Conservation (phyloP, 2,329 filamentous ascomycete genomes). For the Amesomyces nigricolor region DNA sequence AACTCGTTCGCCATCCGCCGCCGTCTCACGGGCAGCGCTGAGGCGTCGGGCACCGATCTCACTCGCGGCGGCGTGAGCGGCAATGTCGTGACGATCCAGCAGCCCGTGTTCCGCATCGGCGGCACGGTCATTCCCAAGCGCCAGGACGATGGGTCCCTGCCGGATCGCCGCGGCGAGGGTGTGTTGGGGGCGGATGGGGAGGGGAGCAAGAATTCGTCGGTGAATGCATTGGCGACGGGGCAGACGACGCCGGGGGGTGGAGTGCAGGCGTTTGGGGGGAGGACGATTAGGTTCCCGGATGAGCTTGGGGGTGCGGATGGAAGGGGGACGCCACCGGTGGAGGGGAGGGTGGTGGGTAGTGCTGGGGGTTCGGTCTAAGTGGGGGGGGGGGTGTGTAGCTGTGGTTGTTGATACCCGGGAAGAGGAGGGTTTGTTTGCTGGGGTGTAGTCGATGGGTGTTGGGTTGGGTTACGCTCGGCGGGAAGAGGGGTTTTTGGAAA, state of each 20-base stretch:
- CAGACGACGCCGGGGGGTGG: constrained; percentile 1
- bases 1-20: constrained; percentile 25
- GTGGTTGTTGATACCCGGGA: too few relatives aligned
- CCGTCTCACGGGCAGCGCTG: constrained; percentile 13
- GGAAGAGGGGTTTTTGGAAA: too few relatives aligned
- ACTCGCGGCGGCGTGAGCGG: too few relatives aligned
- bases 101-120: constrained; percentile 37
- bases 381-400: too few relatives aligned
- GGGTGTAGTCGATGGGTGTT: too few relatives aligned
- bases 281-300: constrained; percentile 43
- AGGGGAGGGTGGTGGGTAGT: neutral
- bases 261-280: constrained; percentile 23
- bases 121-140: constrained; percentile 34
- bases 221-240: neutral
- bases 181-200: neutral
- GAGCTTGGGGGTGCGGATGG: constrained; percentile 23
- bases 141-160: neutral
- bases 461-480: too few relatives aligned
- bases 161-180: constrained; percentile 22
- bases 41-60: constrained; percentile 15
- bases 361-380: neutral
- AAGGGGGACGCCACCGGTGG: neutral
- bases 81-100: neutral
- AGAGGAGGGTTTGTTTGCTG: too few relatives aligned
- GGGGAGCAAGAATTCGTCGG: neutral